Conservation (phyloP, 2,329 filamentous ascomycete species). For the Ophiostoma sp. region DNA sequence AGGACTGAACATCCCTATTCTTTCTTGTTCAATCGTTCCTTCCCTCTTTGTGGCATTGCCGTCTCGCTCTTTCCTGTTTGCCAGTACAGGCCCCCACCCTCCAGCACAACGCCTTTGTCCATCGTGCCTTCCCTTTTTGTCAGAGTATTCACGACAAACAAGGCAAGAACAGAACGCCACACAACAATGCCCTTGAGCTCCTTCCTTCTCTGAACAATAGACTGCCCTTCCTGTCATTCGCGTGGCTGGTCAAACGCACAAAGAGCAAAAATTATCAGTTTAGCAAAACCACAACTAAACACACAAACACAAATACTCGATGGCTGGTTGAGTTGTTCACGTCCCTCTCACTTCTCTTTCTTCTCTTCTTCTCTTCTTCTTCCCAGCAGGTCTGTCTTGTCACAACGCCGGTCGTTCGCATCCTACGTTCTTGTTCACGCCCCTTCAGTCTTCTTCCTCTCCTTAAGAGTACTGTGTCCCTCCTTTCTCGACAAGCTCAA, state of each 20-base stretch:
- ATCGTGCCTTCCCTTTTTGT: slow-evolving; percentile 21
- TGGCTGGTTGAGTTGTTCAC: slow-evolving; percentile 16
- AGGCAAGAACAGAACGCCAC: not conserved
- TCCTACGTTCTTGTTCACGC: not conserved
- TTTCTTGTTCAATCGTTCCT: not conserved
- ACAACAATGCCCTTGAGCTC: not conserved
- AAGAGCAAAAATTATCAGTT: not conserved
- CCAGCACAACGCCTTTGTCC: slow-evolving; percentile 18
- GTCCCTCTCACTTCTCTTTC: slow-evolving; percentile 12
- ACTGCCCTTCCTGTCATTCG: not conserved
- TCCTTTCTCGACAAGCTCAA: not conserved
- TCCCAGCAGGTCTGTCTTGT: slow-evolving; percentile 23
- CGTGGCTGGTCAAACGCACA: slow-evolving; percentile 16
- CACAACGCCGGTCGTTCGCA: slow-evolving; percentile 24
- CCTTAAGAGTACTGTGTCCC: not conserved
- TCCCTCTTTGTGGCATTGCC: not conserved
- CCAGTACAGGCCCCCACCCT: slow-evolving; percentile 7
- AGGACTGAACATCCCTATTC: not conserved
- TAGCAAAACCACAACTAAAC: not conserved
- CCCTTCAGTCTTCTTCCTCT: not conserved
- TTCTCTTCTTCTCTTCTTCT: slow-evolving; percentile 14
- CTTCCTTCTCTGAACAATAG: slow-evolving; percentile 3
- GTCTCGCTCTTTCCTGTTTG: not conserved
- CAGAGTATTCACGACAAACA: not conserved
- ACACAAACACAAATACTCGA: not conserved